Conservation (phyloP, 73 alveolate genomes). For the Effrenium voratum region DNA sequence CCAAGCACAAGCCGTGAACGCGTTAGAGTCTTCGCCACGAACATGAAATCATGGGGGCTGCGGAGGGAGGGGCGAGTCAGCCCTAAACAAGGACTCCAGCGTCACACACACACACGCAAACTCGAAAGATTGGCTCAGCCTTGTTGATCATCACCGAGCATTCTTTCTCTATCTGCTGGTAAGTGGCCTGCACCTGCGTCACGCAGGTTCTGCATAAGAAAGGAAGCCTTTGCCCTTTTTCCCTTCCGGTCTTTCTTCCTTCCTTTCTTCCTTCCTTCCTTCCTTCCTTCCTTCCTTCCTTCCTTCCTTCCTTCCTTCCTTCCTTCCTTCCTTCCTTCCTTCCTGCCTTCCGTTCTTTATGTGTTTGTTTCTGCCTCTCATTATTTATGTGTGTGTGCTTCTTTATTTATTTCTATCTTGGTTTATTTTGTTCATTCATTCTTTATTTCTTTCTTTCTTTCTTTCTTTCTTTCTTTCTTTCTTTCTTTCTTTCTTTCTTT, state of each 20-base stretch:
- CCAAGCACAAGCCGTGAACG: background rate
- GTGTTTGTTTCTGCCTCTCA: too few species aligned
- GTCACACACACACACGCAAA: background rate
- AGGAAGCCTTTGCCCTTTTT: background rate
- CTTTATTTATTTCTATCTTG: background rate
- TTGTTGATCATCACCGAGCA: slow-evolving; percentile 83
- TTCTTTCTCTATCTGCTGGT: slow-evolving; percentile 92
- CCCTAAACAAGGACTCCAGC: background rate
- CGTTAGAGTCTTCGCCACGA: background rate
- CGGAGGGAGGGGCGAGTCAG: background rate
- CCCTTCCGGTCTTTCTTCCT: background rate
- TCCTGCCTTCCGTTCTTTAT: background rate
- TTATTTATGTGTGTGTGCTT: too few species aligned
- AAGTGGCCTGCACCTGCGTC: slow-evolving; percentile 70
- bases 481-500: background rate
- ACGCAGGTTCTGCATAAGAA: background rate
- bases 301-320: background rate
- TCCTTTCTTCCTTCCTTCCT: background rate
- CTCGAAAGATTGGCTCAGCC: background rate
- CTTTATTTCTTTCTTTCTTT: background rate
- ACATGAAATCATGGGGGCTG: background rate
- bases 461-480: background rate
- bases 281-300: background rate
- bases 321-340: background rate
- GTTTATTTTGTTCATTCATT: background rate